These are phyloP conservation scores for Trichoderma koningii DNA, from an alignment of 2,329 filamentous ascomycete genomes.

Conservation along the genomic window DNA sequence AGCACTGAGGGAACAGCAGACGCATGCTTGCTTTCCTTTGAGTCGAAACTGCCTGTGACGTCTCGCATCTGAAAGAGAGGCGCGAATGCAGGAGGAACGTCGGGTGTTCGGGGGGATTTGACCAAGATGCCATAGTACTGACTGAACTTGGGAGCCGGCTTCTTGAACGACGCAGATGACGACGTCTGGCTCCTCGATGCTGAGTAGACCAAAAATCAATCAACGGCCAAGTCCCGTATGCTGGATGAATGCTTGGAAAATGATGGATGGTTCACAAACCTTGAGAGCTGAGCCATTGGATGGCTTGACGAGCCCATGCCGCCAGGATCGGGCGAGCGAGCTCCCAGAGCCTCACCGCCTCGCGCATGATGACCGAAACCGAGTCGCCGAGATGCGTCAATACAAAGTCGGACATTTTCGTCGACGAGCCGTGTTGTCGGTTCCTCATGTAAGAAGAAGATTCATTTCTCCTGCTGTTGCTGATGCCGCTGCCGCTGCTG, in stretches of 20 bases:
- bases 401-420: neutral
- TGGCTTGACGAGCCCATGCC: conserved; percentile 1
- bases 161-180: neutral
- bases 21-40: neutral
- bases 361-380: neutral
- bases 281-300: conserved; percentile 5
- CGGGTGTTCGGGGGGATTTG: neutral
- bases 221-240: neutral
- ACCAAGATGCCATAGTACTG: conserved; percentile 23
- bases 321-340: neutral
- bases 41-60: neutral
- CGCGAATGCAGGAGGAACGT: neutral
- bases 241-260: neutral
- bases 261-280: neutral
- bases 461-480: neutral
- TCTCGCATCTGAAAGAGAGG: conserved; percentile 3
- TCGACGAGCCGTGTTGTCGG: neutral
- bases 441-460: neutral
- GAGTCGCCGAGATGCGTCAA: neutral
- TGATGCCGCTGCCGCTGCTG: neutral
- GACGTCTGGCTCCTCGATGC: neutral
- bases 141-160: conserved; percentile 3
- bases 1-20: conserved; percentile 5
- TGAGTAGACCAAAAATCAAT: neutral
- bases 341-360: neutral